These are phyloP conservation scores for Gryganskiella cystojenkinii DNA, from an alignment of 192 early-diverging fungal species.

Conservation along the genomic window DNA sequence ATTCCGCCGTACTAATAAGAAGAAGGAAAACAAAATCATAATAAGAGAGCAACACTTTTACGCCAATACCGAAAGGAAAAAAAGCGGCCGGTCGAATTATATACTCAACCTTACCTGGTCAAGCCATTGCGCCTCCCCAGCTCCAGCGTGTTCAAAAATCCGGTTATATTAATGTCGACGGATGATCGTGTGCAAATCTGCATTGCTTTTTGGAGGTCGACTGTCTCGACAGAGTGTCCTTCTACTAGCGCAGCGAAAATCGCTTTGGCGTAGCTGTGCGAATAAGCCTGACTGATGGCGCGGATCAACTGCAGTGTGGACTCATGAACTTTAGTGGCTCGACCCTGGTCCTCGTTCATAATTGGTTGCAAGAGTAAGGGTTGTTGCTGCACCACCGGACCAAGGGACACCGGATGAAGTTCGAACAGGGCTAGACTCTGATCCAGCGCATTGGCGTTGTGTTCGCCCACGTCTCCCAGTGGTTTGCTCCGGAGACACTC, in stretches of 20 bases:
- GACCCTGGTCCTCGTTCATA: conserved; percentile 32
- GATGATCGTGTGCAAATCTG: conserved; percentile 59
- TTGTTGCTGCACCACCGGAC: conserved; percentile 14
- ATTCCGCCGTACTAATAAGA: conserved; percentile 38
- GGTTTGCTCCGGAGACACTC: conserved; percentile 63
- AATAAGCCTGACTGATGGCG: conserved; percentile 58
- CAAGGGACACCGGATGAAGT: conserved; percentile 22
- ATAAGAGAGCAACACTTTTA: no score
- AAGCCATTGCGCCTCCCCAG: conserved; percentile 33
- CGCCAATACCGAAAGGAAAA: background rate
- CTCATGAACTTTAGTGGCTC: conserved; percentile 22
- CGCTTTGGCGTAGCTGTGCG: conserved; percentile 64
- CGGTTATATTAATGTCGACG: conserved; percentile 68
- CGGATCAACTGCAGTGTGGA: conserved; percentile 43
- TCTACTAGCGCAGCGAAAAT: conserved; percentile 64
- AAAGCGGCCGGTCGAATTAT: background rate
- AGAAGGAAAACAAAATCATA: background rate
- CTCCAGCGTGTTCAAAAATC: conserved; percentile 65
- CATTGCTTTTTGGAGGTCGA: conserved; percentile 60
- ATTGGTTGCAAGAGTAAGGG: conserved; percentile 27
- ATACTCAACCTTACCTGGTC: conserved; percentile 37
- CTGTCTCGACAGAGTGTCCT: conserved; percentile 53
- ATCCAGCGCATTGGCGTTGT: conserved; percentile 32
- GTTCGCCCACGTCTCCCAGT: conserved; percentile 20
- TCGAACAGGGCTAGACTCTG: conserved; percentile 30